These are phyloP conservation scores for Pascua sp. DNA, from an alignment of 1,284 basidiomycete species.

Conservation along the genomic window DNA sequence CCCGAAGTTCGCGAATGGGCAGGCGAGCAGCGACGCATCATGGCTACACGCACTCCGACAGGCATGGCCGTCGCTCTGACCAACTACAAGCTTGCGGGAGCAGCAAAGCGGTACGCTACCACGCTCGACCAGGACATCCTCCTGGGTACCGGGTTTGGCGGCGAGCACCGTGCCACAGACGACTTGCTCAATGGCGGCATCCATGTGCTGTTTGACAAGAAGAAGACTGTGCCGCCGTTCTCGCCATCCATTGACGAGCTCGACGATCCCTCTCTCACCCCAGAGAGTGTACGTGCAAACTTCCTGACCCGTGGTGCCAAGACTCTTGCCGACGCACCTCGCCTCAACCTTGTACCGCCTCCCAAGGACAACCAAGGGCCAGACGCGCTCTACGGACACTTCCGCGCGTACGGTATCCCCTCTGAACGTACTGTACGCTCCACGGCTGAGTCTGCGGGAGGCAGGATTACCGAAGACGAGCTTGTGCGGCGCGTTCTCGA, in stretches of 20 bases:
- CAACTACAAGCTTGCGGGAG: constrained; percentile 56
- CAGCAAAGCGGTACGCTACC: constrained; percentile 2
- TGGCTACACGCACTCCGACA: constrained; percentile 73
- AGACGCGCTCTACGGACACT: no score
- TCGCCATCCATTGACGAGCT: constrained; percentile 1
- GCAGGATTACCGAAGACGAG: no score
- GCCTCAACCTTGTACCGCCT: no score
- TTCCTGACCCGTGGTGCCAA: no score
- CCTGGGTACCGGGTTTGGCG: constrained; percentile 1
- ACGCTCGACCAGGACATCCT: constrained; percentile 3
- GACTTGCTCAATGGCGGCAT: constrained; percentile 4
- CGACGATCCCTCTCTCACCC: background rate
- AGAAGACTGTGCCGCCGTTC: constrained; percentile 8
- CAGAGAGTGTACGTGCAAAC: background rate
- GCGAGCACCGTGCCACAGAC: background rate
- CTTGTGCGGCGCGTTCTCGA: no score
- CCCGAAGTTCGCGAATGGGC: constrained; percentile 66
- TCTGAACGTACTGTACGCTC: no score
- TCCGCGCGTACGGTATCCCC: no score
- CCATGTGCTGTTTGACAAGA: constrained; percentile 10
- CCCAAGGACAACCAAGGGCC: no score
- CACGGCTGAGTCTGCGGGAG: no score
- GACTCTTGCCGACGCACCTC: no score
- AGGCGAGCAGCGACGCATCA: constrained; percentile 57
- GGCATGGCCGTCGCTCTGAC: constrained; percentile 75